Evolutionary conservation across 78 protist genomes (phyloP).

Genomic region (Dictyostelium intermedium): DNA sequence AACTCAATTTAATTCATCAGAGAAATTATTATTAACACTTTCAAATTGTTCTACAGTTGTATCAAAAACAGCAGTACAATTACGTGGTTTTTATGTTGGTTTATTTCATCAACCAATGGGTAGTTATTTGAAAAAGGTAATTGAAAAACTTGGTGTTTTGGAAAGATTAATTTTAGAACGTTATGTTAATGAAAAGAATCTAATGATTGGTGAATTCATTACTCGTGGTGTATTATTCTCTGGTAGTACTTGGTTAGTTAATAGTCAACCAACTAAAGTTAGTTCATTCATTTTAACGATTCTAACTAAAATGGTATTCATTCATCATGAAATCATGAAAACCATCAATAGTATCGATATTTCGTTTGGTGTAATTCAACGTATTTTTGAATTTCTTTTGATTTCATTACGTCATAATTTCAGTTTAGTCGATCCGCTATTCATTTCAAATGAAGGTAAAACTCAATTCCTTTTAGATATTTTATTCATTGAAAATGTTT

Average conservation of each 20-base stretch:
- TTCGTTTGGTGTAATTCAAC: slow-evolving; percentile 1
- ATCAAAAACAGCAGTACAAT: slow-evolving; percentile 42
- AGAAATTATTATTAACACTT: slow-evolving; percentile 22
- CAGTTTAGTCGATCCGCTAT: slow-evolving; percentile 5
- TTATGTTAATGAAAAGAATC: slow-evolving; percentile 49
- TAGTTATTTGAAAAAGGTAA: slow-evolving; percentile 33
- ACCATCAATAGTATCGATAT: slow-evolving; percentile 54
- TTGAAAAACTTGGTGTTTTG: slow-evolving; percentile 65
- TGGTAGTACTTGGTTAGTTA: slow-evolving; percentile 5
- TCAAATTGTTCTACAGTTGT: slow-evolving; percentile 72
- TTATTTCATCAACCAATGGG: slow-evolving; percentile 55
- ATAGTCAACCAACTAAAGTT: slow-evolving; percentile 8
- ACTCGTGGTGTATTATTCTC: slow-evolving; percentile 34
- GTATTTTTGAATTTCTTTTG: slow-evolving; percentile 31
- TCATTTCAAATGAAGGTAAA: slow-evolving; percentile 14
- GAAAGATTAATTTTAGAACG: slow-evolving; percentile 47
- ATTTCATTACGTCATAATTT: slow-evolving; percentile 3
- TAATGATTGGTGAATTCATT: slow-evolving; percentile 15
- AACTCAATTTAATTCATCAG: neutral
- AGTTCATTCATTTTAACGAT: neutral
- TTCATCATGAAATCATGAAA: slow-evolving; percentile 62
- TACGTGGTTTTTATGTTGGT: slow-evolving; percentile 36
- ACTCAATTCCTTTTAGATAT: slow-evolving; percentile 37
- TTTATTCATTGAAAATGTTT: slow-evolving; percentile 18
- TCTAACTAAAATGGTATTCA: slow-evolving; percentile 54